Conservation (phyloP, 257 asterid species). For the Ilex aquifolium region DNA sequence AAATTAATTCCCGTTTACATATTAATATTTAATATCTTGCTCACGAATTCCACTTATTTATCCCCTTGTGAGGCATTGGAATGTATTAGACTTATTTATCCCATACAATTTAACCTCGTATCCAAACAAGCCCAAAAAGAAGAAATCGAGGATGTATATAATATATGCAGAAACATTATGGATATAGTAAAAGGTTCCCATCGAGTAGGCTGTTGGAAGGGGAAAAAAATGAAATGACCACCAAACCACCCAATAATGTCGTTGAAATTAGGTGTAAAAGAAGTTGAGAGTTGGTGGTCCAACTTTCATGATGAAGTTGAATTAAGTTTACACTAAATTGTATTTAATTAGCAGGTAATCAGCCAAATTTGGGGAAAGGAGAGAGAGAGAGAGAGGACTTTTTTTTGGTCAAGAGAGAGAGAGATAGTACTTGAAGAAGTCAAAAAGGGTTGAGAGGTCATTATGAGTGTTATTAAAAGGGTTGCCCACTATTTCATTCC, state of each 20-base stretch:
- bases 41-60: too few species aligned
- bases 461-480: constrained; percentile 37
- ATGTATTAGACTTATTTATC: too few species aligned
- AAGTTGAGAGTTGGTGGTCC: constrained; percentile 22
- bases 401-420: constrained; percentile 16
- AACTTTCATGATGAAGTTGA: constrained; percentile 6
- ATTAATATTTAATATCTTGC: too few species aligned
- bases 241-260: constrained; percentile 8
- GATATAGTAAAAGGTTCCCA: too few species aligned
- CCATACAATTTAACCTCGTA: too few species aligned
- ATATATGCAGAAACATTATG: too few species aligned
- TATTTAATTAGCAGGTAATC: constrained; percentile 6
- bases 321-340: not conserved
- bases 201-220: too few species aligned
- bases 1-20: too few species aligned
- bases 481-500: constrained; percentile 21
- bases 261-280: constrained; percentile 15
- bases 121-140: too few species aligned
- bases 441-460: constrained; percentile 36
- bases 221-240: constrained; percentile 1
- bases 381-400: constrained; percentile 6
- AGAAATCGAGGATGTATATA: not conserved
- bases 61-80: too few species aligned
- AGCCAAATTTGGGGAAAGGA: constrained; percentile 33
- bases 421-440: constrained; percentile 16